phyloP scores from a whole-genome alignment of 306 rosid species.

The Vigna hirtella region DNA sequence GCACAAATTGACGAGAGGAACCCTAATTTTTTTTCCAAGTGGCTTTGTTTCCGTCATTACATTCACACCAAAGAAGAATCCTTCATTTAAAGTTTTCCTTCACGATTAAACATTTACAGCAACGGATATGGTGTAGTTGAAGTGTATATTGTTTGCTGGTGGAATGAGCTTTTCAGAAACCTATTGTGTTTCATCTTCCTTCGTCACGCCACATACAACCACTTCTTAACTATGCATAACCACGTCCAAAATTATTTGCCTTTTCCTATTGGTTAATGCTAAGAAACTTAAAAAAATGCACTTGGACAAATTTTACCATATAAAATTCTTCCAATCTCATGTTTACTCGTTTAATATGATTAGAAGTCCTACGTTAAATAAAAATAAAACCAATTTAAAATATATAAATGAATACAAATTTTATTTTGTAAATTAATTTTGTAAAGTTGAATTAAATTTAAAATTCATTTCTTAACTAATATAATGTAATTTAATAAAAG shows the following conservation, averaged over 20 bases:
- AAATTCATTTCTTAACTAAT: no score
- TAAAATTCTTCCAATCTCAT: no score
- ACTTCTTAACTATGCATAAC: constrained; percentile 14
- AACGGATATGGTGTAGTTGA: constrained; percentile 22
- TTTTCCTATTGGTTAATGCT: not conserved
- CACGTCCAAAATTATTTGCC: constrained; percentile 27
- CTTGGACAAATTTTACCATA: no score
- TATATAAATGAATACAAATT: no score
- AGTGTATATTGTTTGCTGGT: constrained; percentile 16
- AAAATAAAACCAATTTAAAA: no score
- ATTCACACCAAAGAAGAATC: constrained; percentile 44
- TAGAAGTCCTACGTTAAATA: accelerated
- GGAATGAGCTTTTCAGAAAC: constrained; percentile 38
- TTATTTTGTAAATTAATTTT: no score
- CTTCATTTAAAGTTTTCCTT: constrained; percentile 19
- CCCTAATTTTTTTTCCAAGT: constrained; percentile 30
- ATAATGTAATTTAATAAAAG: not conserved
- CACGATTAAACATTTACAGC: constrained; percentile 7
- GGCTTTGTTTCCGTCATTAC: constrained; percentile 39
- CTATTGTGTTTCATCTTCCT: constrained; percentile 30
- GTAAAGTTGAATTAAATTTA: no score
- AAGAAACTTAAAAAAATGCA: not conserved
- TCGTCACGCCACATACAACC: constrained; percentile 27
- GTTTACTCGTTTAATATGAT: no score
- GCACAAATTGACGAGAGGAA: constrained; percentile 34